Percentiles rank a stretch among this genome's conserved stretches.
phyloP scores from a whole-genome alignment of 2,329 filamentous ascomycete genomes.

The Paecilomyces fulvus region DNA sequence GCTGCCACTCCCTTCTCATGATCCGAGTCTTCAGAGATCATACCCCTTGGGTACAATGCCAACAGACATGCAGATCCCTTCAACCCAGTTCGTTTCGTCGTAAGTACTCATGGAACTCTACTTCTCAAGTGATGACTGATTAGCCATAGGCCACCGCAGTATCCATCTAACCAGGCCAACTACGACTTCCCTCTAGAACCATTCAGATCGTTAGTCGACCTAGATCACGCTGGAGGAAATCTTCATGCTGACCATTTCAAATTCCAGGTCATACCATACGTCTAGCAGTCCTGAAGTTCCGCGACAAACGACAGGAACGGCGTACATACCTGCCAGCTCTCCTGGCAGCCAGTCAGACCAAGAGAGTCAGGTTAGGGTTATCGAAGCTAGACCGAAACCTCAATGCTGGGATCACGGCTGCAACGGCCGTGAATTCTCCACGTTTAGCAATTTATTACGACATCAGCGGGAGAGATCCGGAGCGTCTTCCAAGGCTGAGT shows the following conservation, averaged over 20 bases:
- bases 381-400: constrained; percentile 77
- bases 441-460: constrained; percentile 86
- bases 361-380: constrained; percentile 54
- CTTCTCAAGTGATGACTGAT: constrained; percentile 5
- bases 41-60: constrained; percentile 12
- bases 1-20: background rate
- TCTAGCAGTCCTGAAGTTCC: constrained; percentile 1
- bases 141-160: constrained; percentile 18
- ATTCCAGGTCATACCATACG: constrained; percentile 5
- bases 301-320: background rate
- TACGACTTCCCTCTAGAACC: constrained; percentile 26
- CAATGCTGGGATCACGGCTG: constrained; percentile 97
- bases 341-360: constrained; percentile 22
- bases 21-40: constrained; percentile 7
- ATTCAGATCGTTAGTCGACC: constrained; percentile 20
- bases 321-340: constrained; percentile 20
- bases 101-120: constrained; percentile 8
- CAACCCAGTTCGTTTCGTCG: constrained; percentile 17
- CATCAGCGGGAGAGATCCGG: constrained; percentile 94
- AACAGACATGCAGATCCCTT: constrained; percentile 11
- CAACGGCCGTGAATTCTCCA: constrained; percentile 91
- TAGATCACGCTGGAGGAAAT: too few species aligned
- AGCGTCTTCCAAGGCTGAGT: constrained; percentile 78
- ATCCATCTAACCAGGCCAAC: constrained; percentile 24
- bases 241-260: background rate